These are phyloP conservation scores for Colletotrichum eleusines DNA, from an alignment of 2,329 filamentous ascomycete genomes.

Conservation along the genomic window DNA sequence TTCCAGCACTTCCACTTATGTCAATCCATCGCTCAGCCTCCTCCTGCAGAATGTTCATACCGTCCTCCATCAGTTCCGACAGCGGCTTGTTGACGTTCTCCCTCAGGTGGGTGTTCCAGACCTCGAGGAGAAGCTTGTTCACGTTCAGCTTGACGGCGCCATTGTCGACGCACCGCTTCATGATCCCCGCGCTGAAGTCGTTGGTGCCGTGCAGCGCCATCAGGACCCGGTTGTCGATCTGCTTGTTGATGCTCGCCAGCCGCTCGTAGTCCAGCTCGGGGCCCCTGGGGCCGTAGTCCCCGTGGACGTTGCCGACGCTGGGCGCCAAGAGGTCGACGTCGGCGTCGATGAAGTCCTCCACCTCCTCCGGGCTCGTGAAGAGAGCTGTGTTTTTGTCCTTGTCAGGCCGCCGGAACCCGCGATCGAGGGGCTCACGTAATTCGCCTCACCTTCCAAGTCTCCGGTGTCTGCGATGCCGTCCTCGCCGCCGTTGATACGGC, in stretches of 20 bases:
- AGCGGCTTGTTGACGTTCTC: constrained; percentile 44
- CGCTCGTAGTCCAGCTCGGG: constrained; percentile 71
- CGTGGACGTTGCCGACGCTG: constrained; percentile 82
- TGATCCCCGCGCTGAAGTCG: constrained; percentile 43
- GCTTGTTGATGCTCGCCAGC: constrained; percentile 55
- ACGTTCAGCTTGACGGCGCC: constrained; percentile 43
- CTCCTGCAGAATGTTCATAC: constrained; percentile 43
- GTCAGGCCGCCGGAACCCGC: not conserved
- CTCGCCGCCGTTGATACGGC: constrained; percentile 73
- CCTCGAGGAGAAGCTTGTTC: constrained; percentile 37
- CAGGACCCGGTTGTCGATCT: constrained; percentile 25
- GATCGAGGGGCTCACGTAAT: accelerated
- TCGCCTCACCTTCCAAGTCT: constrained; percentile 54
- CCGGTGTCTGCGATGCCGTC: constrained; percentile 76
- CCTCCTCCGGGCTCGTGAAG: constrained; percentile 77
- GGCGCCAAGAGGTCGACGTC: constrained; percentile 82
- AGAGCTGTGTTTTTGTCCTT: not conserved
- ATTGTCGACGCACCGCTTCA: constrained; percentile 40
- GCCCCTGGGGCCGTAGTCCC: constrained; percentile 75
- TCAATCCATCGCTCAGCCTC: constrained; percentile 45
- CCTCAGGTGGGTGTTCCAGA: constrained; percentile 29
- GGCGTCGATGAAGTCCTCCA: constrained; percentile 76
- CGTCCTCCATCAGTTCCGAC: constrained; percentile 46
- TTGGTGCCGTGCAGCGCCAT: constrained; percentile 45
- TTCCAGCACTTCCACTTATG: constrained; percentile 45